Evolutionary conservation across 331 rosid species (phyloP).

Genomic region (Saraca asoca): DNA sequence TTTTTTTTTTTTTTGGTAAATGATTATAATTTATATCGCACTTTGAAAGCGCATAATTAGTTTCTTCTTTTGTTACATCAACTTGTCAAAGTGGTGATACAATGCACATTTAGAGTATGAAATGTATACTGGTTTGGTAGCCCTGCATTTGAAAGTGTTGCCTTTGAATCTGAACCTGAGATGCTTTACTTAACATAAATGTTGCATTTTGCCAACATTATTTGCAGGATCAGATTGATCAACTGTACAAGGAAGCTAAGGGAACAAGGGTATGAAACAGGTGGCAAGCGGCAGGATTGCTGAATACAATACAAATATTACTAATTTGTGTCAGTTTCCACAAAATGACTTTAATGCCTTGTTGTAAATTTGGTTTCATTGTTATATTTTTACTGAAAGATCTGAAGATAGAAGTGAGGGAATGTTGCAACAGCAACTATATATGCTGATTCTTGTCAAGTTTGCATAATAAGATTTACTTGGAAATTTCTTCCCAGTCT

Average conservation of each 20-base stretch:
- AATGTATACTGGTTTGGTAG: conserved; percentile 12
- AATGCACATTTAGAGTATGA: conserved; percentile 9
- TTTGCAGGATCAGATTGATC: conserved; percentile 60
- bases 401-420: neutral
- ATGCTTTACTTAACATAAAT: neutral
- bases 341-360: conserved; percentile 24
- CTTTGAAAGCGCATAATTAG: too few species aligned
- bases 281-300: neutral
- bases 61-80: neutral
- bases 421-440: conserved; percentile 2
- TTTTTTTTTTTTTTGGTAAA: conserved; percentile 4
- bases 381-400: conserved; percentile 19
- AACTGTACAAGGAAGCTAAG: conserved; percentile 67
- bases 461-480: too few species aligned
- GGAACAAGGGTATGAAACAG: conserved; percentile 41
- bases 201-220: neutral
- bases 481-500: too few species aligned
- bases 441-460: conserved; percentile 23
- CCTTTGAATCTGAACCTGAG: too few species aligned
- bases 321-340: conserved; percentile 24
- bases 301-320: conserved; percentile 20
- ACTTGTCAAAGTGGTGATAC: neutral
- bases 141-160: neutral
- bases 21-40: too few species aligned
- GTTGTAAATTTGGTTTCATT: conserved; percentile 30